phyloP scores from a whole-genome alignment of 192 early-diverging fungal genomes.

The Dissophora globulifera region DNA sequence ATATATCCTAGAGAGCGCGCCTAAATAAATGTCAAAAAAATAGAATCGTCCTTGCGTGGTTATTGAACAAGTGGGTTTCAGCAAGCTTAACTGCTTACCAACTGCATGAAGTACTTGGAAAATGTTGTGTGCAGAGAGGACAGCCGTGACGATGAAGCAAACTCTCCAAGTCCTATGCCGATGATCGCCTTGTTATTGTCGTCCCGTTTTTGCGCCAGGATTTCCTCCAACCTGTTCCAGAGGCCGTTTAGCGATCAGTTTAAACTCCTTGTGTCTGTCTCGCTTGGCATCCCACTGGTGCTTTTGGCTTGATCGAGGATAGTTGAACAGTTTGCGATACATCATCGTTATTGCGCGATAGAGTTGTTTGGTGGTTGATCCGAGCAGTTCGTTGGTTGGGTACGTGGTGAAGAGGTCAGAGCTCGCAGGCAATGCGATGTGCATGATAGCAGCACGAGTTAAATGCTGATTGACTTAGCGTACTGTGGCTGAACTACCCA shows the following conservation, averaged over 20 bases:
- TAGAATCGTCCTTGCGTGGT: constrained; percentile 3
- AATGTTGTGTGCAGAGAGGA: constrained; percentile 7
- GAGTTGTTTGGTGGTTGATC: constrained; percentile 13
- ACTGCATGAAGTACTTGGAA: not conserved
- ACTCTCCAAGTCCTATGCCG: constrained; percentile 10
- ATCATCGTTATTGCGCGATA: constrained; percentile 2
- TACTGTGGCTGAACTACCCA: too few species aligned
- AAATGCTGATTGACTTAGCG: constrained; percentile 8
- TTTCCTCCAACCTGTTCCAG: not conserved
- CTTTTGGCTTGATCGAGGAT: too few species aligned
- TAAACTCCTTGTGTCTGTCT: not conserved
- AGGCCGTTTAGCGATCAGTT: not conserved
- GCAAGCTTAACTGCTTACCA: not conserved
- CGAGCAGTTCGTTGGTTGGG: constrained; percentile 1
- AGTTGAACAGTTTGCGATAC: too few species aligned
- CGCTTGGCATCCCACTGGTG: constrained; percentile 14
- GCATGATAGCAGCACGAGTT: constrained; percentile 5
- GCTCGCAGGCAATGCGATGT: constrained; percentile 3
- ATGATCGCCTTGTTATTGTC: constrained; percentile 9
- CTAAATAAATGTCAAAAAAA: not conserved
- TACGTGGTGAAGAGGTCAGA: not conserved
- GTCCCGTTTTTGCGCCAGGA: constrained; percentile 1
- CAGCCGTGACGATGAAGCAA: not conserved
- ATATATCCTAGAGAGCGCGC: not conserved
- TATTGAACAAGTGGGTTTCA: not conserved